Base-by-base conservation (phyloP, 1,284 basidiomycete genomes). In the Singerocomus inundabilis region DNA sequence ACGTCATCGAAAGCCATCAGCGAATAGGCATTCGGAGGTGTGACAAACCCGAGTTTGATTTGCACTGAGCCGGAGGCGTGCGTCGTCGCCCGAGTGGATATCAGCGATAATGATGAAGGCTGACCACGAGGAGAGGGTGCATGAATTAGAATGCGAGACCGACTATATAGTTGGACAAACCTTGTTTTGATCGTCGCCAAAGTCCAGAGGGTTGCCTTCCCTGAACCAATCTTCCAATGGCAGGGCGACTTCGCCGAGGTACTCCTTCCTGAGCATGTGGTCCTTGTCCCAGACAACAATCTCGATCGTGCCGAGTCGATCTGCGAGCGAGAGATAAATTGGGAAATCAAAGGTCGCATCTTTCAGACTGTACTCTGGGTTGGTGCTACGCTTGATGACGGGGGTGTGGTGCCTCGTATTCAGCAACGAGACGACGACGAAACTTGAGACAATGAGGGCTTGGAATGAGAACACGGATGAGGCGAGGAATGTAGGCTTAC, bases 261-360 rank as follows among this genome's bases (percentile, higher is more conserved):
- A 98, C 51, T 97, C 94, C 73, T 96, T 94, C 64, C 79, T 82
- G 57, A 67, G 49, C 57, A 93, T 69, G 58, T 86, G 72, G 63
- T 96, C 95, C 73, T 91, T 93, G 71, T 96, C 93, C 95, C 95
- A 98, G 0, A 93, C 77, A 29, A 98, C 86, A 40, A 93, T 76
- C 66, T 98, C 93, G 43, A 98, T 62, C 6, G 81, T 84, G 36
- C 88, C 86, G 11, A 93, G 78, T 36, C 79, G 77, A 48, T 86
- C 88, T 0, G 84, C 85, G 29, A 87, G 76, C 8, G 84, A 86
- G 25, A 87, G 75, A 60, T 86, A 91, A 24, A 97, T 76, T 0
- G 91, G 88, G 59, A 93, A 89, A 52, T 94, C 88, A 63, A 94
- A 95, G 0, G 89, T 93, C 11, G 91, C 86, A 62, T 88, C 82